Conservation (phyloP, 75 land plant genomes). For the Isoetes taiwanensis region DNA sequence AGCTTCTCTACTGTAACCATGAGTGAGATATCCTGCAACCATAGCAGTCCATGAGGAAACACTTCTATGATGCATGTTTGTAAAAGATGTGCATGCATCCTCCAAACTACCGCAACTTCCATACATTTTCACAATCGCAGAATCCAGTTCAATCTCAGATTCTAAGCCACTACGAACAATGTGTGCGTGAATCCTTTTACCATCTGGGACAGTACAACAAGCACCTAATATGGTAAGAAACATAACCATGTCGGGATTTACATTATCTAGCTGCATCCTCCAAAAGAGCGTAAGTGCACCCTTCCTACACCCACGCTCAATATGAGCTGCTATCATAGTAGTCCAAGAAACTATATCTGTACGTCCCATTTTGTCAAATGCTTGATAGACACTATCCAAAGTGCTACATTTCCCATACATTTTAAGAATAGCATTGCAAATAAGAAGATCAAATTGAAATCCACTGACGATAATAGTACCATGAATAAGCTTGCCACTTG, state of each 20-base stretch:
- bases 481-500: not conserved
- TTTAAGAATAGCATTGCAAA: constrained; percentile 25
- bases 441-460: constrained; percentile 14
- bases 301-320: constrained; percentile 3
- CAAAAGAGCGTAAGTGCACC: constrained; percentile 20
- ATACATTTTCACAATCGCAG: too few relatives aligned
- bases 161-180: too few relatives aligned
- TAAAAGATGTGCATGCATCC: too few relatives aligned
- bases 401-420: constrained; percentile 34
- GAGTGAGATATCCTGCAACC: constrained; percentile 2
- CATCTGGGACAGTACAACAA: too few relatives aligned
- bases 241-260: constrained; percentile 11
- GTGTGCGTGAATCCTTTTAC: too few relatives aligned
- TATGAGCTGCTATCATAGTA: constrained; percentile 24
- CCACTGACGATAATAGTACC: not conserved
- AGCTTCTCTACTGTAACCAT: not conserved
- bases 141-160: too few relatives aligned
- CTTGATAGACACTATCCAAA: constrained; percentile 14
- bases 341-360: constrained; percentile 32
- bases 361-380: constrained; percentile 24
- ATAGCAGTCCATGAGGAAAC: constrained; percentile 7
- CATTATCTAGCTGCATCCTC: constrained; percentile 18
- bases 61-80: too few relatives aligned
- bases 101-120: too few relatives aligned
- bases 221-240: constrained; percentile 26